A percentile compares a stretch with the other conserved stretches of the same genome.
These are phyloP conservation scores for Loxodes magnus DNA, from an alignment of 73 alveolate species.

Conservation along the genomic window DNA sequence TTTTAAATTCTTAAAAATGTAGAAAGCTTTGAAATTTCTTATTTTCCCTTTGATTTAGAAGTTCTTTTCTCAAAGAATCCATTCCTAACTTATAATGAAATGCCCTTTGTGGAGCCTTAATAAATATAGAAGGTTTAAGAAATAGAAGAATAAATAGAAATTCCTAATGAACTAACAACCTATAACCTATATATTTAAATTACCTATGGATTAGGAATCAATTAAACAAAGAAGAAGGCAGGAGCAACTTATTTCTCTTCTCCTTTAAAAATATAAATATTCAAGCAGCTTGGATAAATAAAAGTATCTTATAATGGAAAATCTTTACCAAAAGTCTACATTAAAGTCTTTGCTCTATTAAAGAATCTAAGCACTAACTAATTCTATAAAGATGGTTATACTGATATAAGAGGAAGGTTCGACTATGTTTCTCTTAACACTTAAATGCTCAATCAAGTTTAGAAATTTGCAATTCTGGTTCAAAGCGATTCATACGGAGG, in stretches of 20 bases:
- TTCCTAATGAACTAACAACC: slow-evolving; percentile 46
- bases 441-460: slow-evolving; percentile 38
- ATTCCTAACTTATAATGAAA: slow-evolving; percentile 40
- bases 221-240: no score
- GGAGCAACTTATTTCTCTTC: slow-evolving; percentile 64
- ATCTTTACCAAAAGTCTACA: slow-evolving; percentile 53
- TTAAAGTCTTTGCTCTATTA: slow-evolving; percentile 56
- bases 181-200: slow-evolving; percentile 63
- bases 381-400: slow-evolving; percentile 75
- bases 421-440: slow-evolving; percentile 65
- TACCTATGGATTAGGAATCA: slow-evolving; percentile 29
- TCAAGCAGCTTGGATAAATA: slow-evolving; percentile 63
- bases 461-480: slow-evolving; percentile 69
- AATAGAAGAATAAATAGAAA: no score
- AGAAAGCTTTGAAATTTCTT: no score
- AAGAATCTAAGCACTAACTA: slow-evolving; percentile 22
- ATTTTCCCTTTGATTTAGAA: slow-evolving; percentile 64
- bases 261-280: slow-evolving; percentile 38
- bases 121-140: no score
- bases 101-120: no score
- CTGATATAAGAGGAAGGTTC: slow-evolving; percentile 73
- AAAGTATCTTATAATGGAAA: slow-evolving; percentile 52
- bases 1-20: no score
- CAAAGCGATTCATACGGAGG: slow-evolving; percentile 65
- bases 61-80: slow-evolving; percentile 70